Evolutionary conservation across 306 rosid species (phyloP).

Genomic region (Lathyrus tuberosus): DNA sequence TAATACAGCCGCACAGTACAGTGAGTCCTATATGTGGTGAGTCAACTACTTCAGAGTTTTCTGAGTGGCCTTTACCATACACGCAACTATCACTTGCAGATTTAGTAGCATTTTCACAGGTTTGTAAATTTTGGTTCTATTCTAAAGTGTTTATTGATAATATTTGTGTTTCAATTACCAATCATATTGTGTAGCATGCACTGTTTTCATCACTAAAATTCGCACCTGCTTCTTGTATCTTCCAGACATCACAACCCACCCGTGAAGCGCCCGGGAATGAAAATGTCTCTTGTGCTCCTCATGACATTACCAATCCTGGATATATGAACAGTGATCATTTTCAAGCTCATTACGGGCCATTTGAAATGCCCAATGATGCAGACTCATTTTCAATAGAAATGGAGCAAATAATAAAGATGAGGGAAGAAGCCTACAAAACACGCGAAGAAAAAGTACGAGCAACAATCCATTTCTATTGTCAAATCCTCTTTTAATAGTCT

Average conservation of each 20-base stretch:
- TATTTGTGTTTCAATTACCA: constrained; percentile 12
- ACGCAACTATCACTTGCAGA: constrained; percentile 30
- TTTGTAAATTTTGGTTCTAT: constrained; percentile 30
- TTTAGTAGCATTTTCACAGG: constrained; percentile 38
- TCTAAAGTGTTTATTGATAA: constrained; percentile 31
- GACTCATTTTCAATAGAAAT: constrained; percentile 37
- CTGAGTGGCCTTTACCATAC: constrained; percentile 34
- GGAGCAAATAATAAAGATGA: constrained; percentile 35
- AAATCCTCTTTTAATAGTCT: background rate
- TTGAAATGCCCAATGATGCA: constrained; percentile 18
- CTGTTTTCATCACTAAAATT: constrained; percentile 26
- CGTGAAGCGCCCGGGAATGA: background rate
- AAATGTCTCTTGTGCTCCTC: constrained; percentile 25
- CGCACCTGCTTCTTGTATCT: constrained; percentile 22
- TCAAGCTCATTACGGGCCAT: constrained; percentile 13
- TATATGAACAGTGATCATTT: constrained; percentile 7
- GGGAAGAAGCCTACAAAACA: constrained; percentile 37
- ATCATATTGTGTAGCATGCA: constrained; percentile 23
- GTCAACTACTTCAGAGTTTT: constrained; percentile 29
- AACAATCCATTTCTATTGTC: background rate
- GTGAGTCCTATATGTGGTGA: constrained; percentile 28
- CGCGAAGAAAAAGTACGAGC: constrained; percentile 31
- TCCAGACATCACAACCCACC: constrained; percentile 37
- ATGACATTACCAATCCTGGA: constrained; percentile 16
- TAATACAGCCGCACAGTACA: constrained; percentile 13